phyloP scores from a whole-genome alignment of 805 yeast genomes.

The Candida xiaguanensis region DNA sequence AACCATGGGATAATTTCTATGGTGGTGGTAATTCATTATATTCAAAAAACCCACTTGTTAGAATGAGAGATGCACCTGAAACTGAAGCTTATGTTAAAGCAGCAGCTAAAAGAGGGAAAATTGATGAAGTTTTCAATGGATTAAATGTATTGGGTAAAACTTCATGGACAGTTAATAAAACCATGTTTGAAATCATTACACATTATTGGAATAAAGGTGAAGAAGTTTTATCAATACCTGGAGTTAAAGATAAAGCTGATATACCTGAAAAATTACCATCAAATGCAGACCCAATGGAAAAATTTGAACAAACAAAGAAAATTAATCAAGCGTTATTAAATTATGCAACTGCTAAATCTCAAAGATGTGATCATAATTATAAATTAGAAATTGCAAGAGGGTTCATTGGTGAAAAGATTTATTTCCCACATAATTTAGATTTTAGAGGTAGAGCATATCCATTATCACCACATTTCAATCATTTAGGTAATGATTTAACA shows the following conservation, averaged over 20 bases:
- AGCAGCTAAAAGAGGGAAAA: slow-evolving; percentile 65
- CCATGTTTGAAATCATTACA: slow-evolving; percentile 63
- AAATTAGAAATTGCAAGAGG: slow-evolving; percentile 95
- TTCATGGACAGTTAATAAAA: slow-evolving; percentile 87
- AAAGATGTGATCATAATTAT: slow-evolving; percentile 90
- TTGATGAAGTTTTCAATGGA: slow-evolving; percentile 72
- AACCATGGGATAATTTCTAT: slow-evolving; percentile 79
- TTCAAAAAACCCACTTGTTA: slow-evolving; percentile 58
- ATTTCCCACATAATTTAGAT: slow-evolving; percentile 36
- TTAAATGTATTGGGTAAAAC: slow-evolving; percentile 82
- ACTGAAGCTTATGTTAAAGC: slow-evolving; percentile 85
- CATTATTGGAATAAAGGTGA: slow-evolving; percentile 87
- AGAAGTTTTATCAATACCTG: slow-evolving; percentile 68
- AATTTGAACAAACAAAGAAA: slow-evolving; percentile 63
- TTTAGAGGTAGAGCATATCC: slow-evolving; percentile 43
- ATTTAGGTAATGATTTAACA: slow-evolving; percentile 32
- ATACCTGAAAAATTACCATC: slow-evolving; percentile 50
- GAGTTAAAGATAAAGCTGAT: slow-evolving; percentile 37
- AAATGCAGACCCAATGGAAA: slow-evolving; percentile 67
- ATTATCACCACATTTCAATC: slow-evolving; percentile 29
- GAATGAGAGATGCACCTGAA: slow-evolving; percentile 84
- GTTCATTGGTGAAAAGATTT: slow-evolving; percentile 45
- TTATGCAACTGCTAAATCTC: slow-evolving; percentile 69
- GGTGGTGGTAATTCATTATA: slow-evolving; percentile 89
- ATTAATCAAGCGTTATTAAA: slow-evolving; percentile 57